Evolutionary conservation across 495 filamentous ascomycete species (phyloP).

Genomic region (Hypoxylon perforatum): DNA sequence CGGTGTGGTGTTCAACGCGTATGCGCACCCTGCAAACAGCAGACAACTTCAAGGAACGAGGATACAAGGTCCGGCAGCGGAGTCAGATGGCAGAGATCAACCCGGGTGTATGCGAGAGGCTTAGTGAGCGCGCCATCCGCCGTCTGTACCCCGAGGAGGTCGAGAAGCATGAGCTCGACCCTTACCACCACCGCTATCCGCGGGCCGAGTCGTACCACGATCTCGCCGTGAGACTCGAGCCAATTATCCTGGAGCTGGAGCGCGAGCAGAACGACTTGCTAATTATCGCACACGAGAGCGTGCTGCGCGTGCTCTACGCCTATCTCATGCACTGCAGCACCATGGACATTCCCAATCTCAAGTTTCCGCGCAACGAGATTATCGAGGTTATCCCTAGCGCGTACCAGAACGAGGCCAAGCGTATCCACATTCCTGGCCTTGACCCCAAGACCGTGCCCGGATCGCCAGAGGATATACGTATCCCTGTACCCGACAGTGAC

Average conservation of each 20-base stretch:
- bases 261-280: conserved; percentile 96
- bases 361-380: conserved; percentile 96
- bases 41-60: conserved; percentile 76
- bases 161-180: conserved; percentile 90
- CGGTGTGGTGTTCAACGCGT: conserved; percentile 94
- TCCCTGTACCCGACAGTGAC: conserved; percentile 71
- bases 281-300: conserved; percentile 97
- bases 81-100: conserved; percentile 98
- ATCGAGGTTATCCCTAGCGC: conserved; percentile 98
- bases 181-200: conserved; percentile 97
- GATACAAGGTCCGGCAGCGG: conserved; percentile 87
- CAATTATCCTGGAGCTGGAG: conserved; percentile 97
- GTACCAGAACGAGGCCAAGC: conserved; percentile 94
- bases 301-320: conserved; percentile 94
- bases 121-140: conserved; percentile 82
- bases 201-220: conserved; percentile 99
- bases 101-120: conserved; percentile 93
- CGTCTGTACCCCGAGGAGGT: conserved; percentile 88
- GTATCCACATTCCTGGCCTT: conserved; percentile 74
- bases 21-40: conserved; percentile 92
- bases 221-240: conserved; percentile 96
- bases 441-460: conserved; percentile 64
- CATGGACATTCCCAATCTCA: conserved; percentile 91
- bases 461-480: conserved; percentile 85
- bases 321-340: conserved; percentile 99